These are phyloP conservation scores for Cladophialophora carrionii DNA, from an alignment of 2,329 filamentous ascomycete species.

Conservation along the genomic window DNA sequence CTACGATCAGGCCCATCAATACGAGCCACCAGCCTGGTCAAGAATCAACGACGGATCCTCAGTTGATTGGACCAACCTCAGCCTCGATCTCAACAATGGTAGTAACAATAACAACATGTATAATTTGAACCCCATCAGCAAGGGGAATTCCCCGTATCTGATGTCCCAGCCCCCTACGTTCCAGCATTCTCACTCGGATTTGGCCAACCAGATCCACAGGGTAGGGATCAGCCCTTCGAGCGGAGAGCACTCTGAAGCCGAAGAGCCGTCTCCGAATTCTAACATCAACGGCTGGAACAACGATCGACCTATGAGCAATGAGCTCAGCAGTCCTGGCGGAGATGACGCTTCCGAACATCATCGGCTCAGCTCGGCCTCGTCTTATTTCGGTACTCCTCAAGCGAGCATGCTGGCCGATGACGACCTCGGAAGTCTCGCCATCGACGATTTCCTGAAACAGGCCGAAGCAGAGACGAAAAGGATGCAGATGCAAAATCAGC, in stretches of 20 bases:
- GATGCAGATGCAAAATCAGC: slow-evolving; percentile 33
- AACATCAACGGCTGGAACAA: slow-evolving; percentile 20
- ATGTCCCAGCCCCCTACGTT: slow-evolving; percentile 36
- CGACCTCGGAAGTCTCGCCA: slow-evolving; percentile 48
- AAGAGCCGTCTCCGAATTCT: slow-evolving; percentile 45
- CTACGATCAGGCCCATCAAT: slow-evolving; percentile 43
- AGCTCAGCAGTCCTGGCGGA: slow-evolving; percentile 41
- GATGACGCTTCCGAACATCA: slow-evolving; percentile 51
- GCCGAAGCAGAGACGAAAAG: slow-evolving; percentile 36
- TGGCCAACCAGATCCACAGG: slow-evolving; percentile 27
- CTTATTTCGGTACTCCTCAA: slow-evolving; percentile 49
- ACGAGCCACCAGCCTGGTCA: slow-evolving; percentile 41
- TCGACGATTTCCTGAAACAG: slow-evolving; percentile 50
- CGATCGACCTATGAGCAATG: slow-evolving; percentile 25
- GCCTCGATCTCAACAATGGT: slow-evolving; percentile 38
- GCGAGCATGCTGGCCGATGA: slow-evolving; percentile 48
- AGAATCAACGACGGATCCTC: slow-evolving; percentile 29
- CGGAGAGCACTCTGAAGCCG: slow-evolving; percentile 54
- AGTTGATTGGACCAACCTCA: slow-evolving; percentile 55
- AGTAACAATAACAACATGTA: slow-evolving; percentile 12
- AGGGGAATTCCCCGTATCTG: slow-evolving; percentile 39
- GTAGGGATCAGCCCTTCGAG: slow-evolving; percentile 52
- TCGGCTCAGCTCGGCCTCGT: slow-evolving; percentile 50
- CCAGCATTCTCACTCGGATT: slow-evolving; percentile 21
- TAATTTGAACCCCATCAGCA: slow-evolving; percentile 13